Base-by-base conservation (phyloP, 345 rosid species). In the Streptanthus diversifolius region DNA sequence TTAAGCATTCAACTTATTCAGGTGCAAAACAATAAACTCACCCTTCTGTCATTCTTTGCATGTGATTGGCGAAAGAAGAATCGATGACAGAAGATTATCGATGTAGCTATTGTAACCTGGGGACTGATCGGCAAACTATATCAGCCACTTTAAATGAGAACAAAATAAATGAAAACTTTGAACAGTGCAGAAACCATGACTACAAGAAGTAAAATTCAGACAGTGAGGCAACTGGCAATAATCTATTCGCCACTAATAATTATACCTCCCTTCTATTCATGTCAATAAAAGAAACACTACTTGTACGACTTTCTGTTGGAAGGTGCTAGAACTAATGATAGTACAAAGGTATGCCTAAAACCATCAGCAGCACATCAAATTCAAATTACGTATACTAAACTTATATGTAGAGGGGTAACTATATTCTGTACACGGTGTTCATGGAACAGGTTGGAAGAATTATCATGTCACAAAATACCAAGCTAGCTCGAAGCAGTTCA, bases 61-160 rank as follows among this genome's bases (percentile, higher is more conserved):
- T 86, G 99, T 56, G 97, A 95, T 72, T 95, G 99, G 71, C 95
- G 91, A 81, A 95, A 83, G 82, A 91, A 95, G 87, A 95, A 91
- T 17, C 97, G 87, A 54, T 95, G 97, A 79, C 97, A 95, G 82
- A 95, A 95, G 65, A 95, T 90, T 63, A 95, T 90, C 80, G 99
- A 93, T 25, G 99, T 95, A 39, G 99, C 99, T 73, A 95, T 95
- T 52, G 99, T 95, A 71, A 95, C 89, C 85, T 95, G 99, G 40
- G 99, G 99, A 74, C 99, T 95, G 90, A 86, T 60, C 8, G 57
- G 35, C 54, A 60, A 72, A 52, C 33, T 59, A 72, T 67, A 72
- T 77, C 47, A 58, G 44, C 75, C 68, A 57, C 58, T 49, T 45
- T 47, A 61, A 55, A 29, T 4, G 37, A 17, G 11, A 71, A 27